These are phyloP conservation scores for Pestalotiopsis sp. DNA, from an alignment of 2,329 filamentous ascomycete species.

Conservation along the genomic window DNA sequence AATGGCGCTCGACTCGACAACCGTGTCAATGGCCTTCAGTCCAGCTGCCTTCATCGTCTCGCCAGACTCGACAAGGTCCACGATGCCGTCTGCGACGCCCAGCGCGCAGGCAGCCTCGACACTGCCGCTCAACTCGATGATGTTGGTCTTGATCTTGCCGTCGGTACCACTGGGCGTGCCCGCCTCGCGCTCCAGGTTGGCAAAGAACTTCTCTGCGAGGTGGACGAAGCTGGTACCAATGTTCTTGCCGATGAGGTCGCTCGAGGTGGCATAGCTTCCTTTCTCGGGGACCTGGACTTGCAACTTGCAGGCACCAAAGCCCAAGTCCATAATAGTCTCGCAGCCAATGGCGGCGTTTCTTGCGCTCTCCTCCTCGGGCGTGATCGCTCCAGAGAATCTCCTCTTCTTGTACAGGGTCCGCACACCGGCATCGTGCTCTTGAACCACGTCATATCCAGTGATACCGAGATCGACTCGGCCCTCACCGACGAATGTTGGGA, in stretches of 20 bases:
- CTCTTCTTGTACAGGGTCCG: conserved; percentile 50
- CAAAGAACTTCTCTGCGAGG: conserved; percentile 83
- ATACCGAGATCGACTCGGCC: conserved; percentile 93
- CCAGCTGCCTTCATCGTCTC: conserved; percentile 98
- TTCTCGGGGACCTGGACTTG: conserved; percentile 97
- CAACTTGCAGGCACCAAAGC: conserved; percentile 87
- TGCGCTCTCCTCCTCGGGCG: conserved; percentile 43
- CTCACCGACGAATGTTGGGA: conserved; percentile 95
- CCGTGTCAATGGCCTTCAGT: conserved; percentile 90
- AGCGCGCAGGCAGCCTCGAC: conserved; percentile 96
- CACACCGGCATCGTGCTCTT: conserved; percentile 78
- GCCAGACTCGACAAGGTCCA: conserved; percentile 96
- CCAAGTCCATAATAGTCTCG: conserved; percentile 86
- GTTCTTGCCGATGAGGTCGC: conserved; percentile 86
- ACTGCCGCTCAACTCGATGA: conserved; percentile 93
- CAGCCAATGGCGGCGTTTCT: conserved; percentile 61
- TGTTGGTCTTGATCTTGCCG: conserved; percentile 76
- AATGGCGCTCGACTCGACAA: conserved; percentile 84
- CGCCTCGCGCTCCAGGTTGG: conserved; percentile 67
- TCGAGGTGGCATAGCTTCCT: conserved; percentile 68
- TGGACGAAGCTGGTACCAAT: conserved; percentile 95
- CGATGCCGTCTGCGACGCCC: conserved; percentile 94
- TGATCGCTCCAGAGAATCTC: conserved; percentile 49
- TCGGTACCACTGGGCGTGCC: conserved; percentile 36
- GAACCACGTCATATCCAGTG: conserved; percentile 89